phyloP scores from a whole-genome alignment of 2,329 filamentous ascomycete genomes.

The Mycogone perniciosa region DNA sequence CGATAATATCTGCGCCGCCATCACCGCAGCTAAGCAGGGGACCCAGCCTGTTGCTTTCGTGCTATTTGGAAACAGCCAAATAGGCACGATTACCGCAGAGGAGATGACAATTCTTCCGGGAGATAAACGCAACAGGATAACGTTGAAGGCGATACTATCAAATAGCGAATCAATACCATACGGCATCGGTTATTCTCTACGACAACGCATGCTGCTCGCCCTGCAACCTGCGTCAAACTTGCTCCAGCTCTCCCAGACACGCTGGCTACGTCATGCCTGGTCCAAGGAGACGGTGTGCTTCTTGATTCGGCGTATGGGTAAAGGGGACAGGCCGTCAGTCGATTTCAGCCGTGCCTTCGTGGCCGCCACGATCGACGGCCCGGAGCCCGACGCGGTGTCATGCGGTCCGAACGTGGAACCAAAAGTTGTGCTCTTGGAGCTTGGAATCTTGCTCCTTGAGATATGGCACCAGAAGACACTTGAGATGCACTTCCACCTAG shows the following conservation, averaged over 20 bases:
- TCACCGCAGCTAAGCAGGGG: not conserved
- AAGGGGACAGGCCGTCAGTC: not conserved
- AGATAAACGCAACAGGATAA: not conserved
- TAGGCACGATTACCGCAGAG: not conserved
- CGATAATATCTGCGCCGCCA: not conserved
- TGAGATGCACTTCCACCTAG: not conserved
- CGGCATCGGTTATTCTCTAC: not conserved
- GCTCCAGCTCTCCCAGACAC: constrained; percentile 6
- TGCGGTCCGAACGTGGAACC: not conserved
- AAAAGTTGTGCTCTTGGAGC: constrained; percentile 3
- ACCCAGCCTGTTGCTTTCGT: constrained; percentile 3
- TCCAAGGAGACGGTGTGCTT: constrained; percentile 5
- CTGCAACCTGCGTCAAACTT: constrained; percentile 4
- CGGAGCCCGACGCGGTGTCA: not conserved
- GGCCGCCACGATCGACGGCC: constrained; percentile 1
- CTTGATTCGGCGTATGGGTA: not conserved
- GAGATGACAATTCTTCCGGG: constrained; percentile 1
- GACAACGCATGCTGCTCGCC: constrained; percentile 5
- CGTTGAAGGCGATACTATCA: constrained; percentile 1
- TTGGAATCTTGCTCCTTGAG: constrained; percentile 3
- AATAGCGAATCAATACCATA: not conserved
- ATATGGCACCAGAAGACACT: constrained; percentile 7
- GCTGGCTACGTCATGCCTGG: constrained; percentile 2
- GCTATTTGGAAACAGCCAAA: not conserved
- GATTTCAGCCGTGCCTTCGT: constrained; percentile 5